phyloP scores from a whole-genome alignment of 192 early-diverging fungal species.

The Coemansia guatemalensis region DNA sequence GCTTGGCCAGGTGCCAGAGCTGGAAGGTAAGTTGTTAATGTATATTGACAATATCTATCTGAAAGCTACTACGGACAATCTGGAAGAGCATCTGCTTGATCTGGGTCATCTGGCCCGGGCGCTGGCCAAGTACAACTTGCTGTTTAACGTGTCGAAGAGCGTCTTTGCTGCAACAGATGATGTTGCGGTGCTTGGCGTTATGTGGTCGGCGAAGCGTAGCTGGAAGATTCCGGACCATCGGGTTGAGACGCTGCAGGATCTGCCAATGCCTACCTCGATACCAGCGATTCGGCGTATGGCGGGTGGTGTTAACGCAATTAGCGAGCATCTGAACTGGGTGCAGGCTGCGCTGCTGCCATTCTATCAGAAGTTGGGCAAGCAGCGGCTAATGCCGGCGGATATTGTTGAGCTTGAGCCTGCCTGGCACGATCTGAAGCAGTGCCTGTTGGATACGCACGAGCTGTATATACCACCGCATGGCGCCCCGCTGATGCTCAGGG shows the following conservation, averaged over 20 bases:
- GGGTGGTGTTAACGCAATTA: constrained; percentile 24
- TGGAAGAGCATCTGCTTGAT: constrained; percentile 11
- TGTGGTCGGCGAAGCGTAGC: neutral
- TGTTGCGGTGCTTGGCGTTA: too few species aligned
- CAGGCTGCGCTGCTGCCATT: constrained; percentile 24
- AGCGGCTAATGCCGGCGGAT: constrained; percentile 1
- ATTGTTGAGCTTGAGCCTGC: neutral
- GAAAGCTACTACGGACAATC: neutral
- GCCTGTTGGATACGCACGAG: constrained; percentile 2
- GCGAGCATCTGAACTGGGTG: constrained; percentile 15
- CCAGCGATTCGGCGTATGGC: constrained; percentile 5
- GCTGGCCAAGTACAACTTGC: neutral
- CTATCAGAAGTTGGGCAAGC: constrained; percentile 10
- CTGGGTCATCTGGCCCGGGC: neutral
- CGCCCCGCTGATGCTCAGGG: constrained; percentile 19
- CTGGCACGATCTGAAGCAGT: constrained; percentile 12
- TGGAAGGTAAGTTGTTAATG: constrained; percentile 8
- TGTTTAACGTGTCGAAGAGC: constrained; percentile 23
- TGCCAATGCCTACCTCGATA: constrained; percentile 15
- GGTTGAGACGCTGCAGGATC: constrained; percentile 6
- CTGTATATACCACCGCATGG: constrained; percentile 26
- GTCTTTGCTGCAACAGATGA: neutral
- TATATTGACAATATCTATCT: constrained; percentile 49
- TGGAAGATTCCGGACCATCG: constrained; percentile 19
- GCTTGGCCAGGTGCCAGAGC: neutral